phyloP scores from a whole-genome alignment of 768 basidiomycete species.

The Scleroderma bovista region DNA sequence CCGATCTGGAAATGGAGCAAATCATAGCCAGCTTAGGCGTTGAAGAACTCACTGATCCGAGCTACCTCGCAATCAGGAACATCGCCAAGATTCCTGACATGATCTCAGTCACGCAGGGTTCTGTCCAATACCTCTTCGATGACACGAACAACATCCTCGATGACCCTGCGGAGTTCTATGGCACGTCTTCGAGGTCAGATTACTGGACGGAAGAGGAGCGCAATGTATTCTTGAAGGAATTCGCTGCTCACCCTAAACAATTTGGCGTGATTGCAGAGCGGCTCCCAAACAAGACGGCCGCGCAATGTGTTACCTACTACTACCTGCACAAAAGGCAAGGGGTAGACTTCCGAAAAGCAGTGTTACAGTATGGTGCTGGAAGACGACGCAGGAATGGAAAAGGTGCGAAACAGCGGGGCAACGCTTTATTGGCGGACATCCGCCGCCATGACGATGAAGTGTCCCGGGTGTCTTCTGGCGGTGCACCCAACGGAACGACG shows the following conservation, averaged over 20 bases:
- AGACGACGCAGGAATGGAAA: slow-evolving; percentile 57
- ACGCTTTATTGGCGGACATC: slow-evolving; percentile 77
- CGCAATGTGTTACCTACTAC: slow-evolving; percentile 90
- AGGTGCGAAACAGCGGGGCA: slow-evolving; percentile 67
- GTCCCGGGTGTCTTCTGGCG: slow-evolving; percentile 20
- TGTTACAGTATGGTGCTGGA: slow-evolving; percentile 59
- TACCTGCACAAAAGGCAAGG: slow-evolving; percentile 89
- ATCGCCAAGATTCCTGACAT: slow-evolving; percentile 89
- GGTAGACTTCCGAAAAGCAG: slow-evolving; percentile 79
- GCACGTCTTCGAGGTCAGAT: slow-evolving; percentile 63
- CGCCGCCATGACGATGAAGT: slow-evolving; percentile 60
- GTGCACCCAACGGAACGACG: slow-evolving; percentile 14
- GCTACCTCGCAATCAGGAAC: slow-evolving; percentile 78
- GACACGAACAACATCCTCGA: slow-evolving; percentile 81
- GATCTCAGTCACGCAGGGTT: slow-evolving; percentile 62
- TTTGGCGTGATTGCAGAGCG: slow-evolving; percentile 86
- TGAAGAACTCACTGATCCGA: slow-evolving; percentile 91
- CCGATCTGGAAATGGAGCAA: slow-evolving; percentile 95
- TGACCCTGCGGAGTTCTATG: slow-evolving; percentile 75
- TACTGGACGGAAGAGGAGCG: slow-evolving; percentile 90
- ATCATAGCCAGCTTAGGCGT: slow-evolving; percentile 92
- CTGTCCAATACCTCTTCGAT: slow-evolving; percentile 63
- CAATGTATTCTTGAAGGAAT: slow-evolving; percentile 71
- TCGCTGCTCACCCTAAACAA: slow-evolving; percentile 84
- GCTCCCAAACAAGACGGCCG: slow-evolving; percentile 77